Evolutionary conservation across 2,329 filamentous ascomycete species (phyloP).

Genomic region (Cladosporium velox): DNA sequence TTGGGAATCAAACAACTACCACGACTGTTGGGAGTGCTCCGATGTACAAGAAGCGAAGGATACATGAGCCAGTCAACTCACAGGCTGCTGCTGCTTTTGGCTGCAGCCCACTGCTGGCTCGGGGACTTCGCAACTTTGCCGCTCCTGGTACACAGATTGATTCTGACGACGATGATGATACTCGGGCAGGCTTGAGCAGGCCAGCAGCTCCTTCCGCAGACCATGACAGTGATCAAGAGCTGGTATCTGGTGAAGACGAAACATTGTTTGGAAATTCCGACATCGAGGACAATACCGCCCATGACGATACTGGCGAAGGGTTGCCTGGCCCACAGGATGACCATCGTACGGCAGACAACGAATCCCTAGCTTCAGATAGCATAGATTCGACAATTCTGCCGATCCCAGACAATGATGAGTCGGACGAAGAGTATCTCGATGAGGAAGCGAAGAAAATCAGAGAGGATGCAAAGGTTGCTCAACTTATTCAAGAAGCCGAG

Average conservation of each 20-base stretch:
- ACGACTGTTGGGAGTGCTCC: constrained; percentile 58
- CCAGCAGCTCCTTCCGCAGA: constrained; percentile 23
- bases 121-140: constrained; percentile 54
- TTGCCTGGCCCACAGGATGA: neutral
- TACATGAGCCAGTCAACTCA: constrained; percentile 43
- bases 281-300: neutral
- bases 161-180: constrained; percentile 29
- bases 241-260: neutral
- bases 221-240: constrained; percentile 21
- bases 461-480: constrained; percentile 49
- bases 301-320: neutral
- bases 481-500: constrained; percentile 51
- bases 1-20: constrained; percentile 68
- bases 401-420: constrained; percentile 35
- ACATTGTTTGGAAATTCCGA: neutral
- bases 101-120: constrained; percentile 40
- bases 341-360: neutral
- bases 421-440: constrained; percentile 53
- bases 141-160: constrained; percentile 54
- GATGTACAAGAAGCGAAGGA: constrained; percentile 51
- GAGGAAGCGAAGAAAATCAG: constrained; percentile 57
- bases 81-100: constrained; percentile 50
- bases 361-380: neutral
- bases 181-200: constrained; percentile 29
- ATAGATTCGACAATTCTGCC: constrained; percentile 28